Evolutionary conservation across 1,284 basidiomycete species (phyloP), one percentile per base, ranked within the genome.

Genomic region (Ustilago crameri): DNA sequence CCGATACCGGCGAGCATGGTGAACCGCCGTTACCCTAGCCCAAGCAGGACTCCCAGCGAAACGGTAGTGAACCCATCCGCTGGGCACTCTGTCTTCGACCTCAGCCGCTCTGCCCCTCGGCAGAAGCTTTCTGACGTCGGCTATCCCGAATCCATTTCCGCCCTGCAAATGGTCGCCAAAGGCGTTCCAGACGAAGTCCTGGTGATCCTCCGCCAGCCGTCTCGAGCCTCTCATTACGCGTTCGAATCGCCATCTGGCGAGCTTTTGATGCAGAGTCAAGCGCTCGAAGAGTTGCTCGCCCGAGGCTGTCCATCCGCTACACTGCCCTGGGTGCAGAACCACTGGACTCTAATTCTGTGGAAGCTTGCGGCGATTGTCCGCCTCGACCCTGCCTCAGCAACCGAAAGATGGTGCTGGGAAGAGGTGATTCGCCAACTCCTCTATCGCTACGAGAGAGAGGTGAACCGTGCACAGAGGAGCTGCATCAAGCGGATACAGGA

Each of bases 341-440:
- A 97, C 76, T 98, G 93, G 91, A 81, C 85, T 5, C 84, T 95
- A 42, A 89, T 98, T 41, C 86, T 98, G 7, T 98, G 96, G 96
- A 98, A 98, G 84, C 84, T 97, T 10, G 92, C 93, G 1, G 91
- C 91, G 3, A 88, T 93, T 86, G 89, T 90, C 0, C 86, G 87
- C 37, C 86, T 93, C 4, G 88, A 91, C 67, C 73, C 76, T 14
- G 53, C 57, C 32, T 49, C 59, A 30, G 62, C 59, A 5, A 34
- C 37, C 12, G 41, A 52, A 26, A 62, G 60, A 9, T 80, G 75
- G 74, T 64, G 55, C 14, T 80, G 75, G 75, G 53, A 62, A 24
- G 69, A 73, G 82, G 89, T 93, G 2, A 87, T 93, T 40, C 85
- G 88, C 12, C 95, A 98, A 85, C 85, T 98, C 3, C 87, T 90